Conservation (phyloP, 179 eudicot genomes). For the Vitellaria paradoxa region DNA sequence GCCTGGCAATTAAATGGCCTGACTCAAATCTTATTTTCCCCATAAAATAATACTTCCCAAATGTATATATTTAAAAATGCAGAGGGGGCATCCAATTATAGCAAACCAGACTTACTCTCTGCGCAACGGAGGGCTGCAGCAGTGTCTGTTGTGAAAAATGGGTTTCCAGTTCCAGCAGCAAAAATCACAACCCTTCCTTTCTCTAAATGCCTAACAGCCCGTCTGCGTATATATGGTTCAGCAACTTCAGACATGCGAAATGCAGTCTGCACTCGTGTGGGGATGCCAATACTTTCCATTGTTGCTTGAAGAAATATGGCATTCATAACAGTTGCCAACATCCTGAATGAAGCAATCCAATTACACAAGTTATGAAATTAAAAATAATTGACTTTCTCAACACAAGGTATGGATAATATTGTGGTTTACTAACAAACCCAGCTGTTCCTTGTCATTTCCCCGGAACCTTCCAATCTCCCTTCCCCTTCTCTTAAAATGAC, state of each 20-base stretch:
- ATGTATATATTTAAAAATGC: too few relatives aligned
- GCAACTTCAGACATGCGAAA: constrained; percentile 99
- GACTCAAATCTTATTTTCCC: too few relatives aligned
- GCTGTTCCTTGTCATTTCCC: too few relatives aligned
- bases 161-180: constrained; percentile 99
- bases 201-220: constrained; percentile 94
- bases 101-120: constrained; percentile 70
- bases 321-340: constrained; percentile 99
- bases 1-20: too few relatives aligned
- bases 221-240: constrained; percentile 93
- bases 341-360: constrained; percentile 37
- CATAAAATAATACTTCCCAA: too few relatives aligned
- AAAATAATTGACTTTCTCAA: too few relatives aligned
- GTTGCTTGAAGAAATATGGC: constrained; percentile 98
- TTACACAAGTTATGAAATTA: too few relatives aligned
- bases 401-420: too few relatives aligned
- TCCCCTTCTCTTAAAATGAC: too few relatives aligned
- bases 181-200: constrained; percentile 97
- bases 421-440: too few relatives aligned
- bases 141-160: constrained; percentile 98
- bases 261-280: constrained; percentile 97
- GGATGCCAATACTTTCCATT: constrained; percentile 98
- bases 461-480: too few relatives aligned
- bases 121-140: constrained; percentile 99
- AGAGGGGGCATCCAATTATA: too few relatives aligned